Conservation (phyloP, 1,139 yeast genomes). For the Pichia sp. region DNA sequence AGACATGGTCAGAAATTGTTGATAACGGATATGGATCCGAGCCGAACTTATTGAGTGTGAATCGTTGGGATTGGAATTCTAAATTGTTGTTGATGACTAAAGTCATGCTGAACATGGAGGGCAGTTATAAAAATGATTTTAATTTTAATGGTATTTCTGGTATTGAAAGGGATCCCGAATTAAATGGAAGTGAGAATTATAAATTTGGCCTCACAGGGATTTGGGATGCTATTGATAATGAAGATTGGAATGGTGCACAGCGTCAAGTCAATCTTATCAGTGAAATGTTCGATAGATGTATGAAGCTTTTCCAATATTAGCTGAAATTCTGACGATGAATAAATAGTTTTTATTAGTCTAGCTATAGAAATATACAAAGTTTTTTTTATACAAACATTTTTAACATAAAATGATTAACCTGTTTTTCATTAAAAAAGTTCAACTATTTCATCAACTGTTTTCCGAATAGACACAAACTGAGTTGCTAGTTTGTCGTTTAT, state of each 20-base stretch:
- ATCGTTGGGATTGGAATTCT: constrained; percentile 76
- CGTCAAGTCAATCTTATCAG: constrained; percentile 43
- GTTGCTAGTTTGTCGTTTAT: not conserved
- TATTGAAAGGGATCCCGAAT: constrained; percentile 49
- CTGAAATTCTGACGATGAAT: no score
- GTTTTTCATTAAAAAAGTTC: not conserved
- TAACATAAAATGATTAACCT: no score
- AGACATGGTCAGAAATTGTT: constrained; percentile 45
- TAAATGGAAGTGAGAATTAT: constrained; percentile 21
- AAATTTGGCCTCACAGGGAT: constrained; percentile 54
- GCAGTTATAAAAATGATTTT: constrained; percentile 52
- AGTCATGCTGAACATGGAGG: constrained; percentile 39
- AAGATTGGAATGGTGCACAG: constrained; percentile 51
- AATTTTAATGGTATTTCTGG: constrained; percentile 67
- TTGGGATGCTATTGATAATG: constrained; percentile 50
- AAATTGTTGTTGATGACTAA: constrained; percentile 52
- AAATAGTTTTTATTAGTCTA: no score
- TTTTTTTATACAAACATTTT: no score
- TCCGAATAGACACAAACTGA: not conserved
- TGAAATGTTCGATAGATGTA: constrained; percentile 24
- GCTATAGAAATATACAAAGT: no score
- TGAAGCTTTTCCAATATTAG: constrained; percentile 9
- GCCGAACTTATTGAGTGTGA: constrained; percentile 61
- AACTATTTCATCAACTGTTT: not conserved
- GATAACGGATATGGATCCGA: constrained; percentile 41